Conservation (phyloP, 2,329 filamentous ascomycete species). For the Fusarium haematococcum region DNA sequence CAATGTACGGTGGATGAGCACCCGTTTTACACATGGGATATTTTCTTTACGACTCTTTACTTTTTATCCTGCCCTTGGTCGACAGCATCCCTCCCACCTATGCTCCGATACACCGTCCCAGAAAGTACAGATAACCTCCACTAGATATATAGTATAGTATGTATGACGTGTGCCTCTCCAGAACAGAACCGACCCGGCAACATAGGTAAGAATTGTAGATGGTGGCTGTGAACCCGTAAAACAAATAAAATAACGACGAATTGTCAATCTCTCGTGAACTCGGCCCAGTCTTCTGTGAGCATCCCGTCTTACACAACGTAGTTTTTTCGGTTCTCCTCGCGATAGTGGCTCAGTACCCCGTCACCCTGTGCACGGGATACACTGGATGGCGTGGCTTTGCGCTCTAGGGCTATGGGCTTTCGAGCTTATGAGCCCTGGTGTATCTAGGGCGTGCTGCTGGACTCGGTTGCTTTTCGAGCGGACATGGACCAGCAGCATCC, state of each 20-base stretch:
- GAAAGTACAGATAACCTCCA: neutral
- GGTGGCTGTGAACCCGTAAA: constrained; percentile 5
- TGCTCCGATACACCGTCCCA: neutral
- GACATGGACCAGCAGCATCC: neutral
- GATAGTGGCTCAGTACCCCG: neutral
- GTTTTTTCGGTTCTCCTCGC: neutral
- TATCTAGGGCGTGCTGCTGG: neutral
- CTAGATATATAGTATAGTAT: neutral
- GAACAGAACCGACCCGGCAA: neutral
- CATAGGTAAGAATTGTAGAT: neutral
- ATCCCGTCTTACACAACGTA: neutral
- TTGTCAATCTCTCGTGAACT: constrained; percentile 3
- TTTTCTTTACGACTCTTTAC: neutral
- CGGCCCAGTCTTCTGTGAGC: neutral
- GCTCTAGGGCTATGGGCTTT: neutral
- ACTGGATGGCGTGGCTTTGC: neutral
- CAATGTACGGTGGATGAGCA: neutral
- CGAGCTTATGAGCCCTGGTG: neutral
- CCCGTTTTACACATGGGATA: neutral
- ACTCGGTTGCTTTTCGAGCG: neutral
- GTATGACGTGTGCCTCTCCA: constrained; percentile 1
- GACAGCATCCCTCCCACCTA: neutral
- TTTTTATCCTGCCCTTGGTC: constrained; percentile 2
- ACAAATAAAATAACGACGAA: constrained; percentile 8
- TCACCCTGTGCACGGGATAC: neutral